Percentiles rank a stretch among this genome's conserved stretches.
phyloP scores from a whole-genome alignment of 192 early-diverging fungal genomes.

The Coemansia sp. region DNA sequence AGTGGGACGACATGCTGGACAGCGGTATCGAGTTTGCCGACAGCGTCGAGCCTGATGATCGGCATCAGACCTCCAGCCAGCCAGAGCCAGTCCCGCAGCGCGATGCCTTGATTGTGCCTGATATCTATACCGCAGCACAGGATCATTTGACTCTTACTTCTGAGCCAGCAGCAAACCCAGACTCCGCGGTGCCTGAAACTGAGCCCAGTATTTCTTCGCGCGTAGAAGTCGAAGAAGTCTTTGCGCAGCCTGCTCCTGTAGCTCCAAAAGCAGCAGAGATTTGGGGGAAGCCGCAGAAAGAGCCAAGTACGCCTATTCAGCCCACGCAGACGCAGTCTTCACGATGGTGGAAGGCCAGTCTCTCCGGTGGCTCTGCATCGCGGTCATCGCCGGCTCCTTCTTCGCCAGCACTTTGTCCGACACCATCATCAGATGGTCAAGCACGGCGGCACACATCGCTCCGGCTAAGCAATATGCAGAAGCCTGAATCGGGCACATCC shows the following conservation, averaged over 20 bases:
- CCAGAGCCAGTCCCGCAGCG: too few species aligned
- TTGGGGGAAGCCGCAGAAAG: conserved; percentile 14
- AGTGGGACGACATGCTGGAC: conserved; percentile 28
- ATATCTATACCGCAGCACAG: too few species aligned
- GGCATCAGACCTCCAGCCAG: too few species aligned
- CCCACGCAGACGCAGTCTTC: conserved; percentile 11
- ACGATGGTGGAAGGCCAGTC: conserved; percentile 48
- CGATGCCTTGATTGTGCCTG: background rate
- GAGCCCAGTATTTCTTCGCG: background rate
- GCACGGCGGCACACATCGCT: background rate
- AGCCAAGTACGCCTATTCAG: conserved; percentile 1
- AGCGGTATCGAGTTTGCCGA: conserved; percentile 21
- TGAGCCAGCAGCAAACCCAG: too few species aligned
- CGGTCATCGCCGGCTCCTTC: background rate
- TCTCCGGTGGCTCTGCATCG: conserved; percentile 12
- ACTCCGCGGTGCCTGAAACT: too few species aligned
- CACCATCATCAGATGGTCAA: background rate
- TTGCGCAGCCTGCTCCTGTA: background rate
- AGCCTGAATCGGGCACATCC: background rate
- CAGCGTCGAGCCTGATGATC: too few species aligned
- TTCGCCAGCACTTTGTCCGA: background rate
- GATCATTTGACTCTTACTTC: too few species aligned
- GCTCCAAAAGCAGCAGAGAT: background rate
- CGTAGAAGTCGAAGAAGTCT: background rate
- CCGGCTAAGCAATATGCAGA: background rate